phyloP scores from a whole-genome alignment of 768 basidiomycete genomes.

The Termitomyces sp. region DNA sequence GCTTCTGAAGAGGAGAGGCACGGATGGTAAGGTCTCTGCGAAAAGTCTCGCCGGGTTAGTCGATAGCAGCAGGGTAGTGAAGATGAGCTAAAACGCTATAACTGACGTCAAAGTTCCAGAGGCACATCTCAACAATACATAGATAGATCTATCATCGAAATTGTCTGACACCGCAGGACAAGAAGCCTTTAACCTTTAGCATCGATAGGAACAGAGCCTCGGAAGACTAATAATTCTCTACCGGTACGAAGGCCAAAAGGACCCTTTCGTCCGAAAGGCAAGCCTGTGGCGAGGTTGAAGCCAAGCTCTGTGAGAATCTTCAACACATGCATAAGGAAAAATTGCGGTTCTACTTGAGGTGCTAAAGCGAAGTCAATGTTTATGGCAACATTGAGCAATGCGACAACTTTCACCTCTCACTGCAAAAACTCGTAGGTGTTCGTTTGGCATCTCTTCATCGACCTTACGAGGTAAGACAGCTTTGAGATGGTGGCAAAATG shows the following conservation, averaged over 20 bases:
- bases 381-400: background rate
- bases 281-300: constrained; percentile 62
- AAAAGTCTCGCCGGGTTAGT: constrained; percentile 62
- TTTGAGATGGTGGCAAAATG: constrained; percentile 37
- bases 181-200: constrained; percentile 1
- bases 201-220: constrained; percentile 28
- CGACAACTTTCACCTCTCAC: constrained; percentile 33
- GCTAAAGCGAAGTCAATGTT: constrained; percentile 23
- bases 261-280: constrained; percentile 54
- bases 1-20: constrained; percentile 59
- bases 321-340: constrained; percentile 62
- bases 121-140: background rate
- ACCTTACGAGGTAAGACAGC: constrained; percentile 33
- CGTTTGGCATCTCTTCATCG: constrained; percentile 42
- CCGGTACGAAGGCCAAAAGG: constrained; percentile 40
- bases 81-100: constrained; percentile 28
- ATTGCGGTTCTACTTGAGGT: constrained; percentile 43
- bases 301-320: constrained; percentile 54
- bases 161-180: background rate
- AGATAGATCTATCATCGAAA: background rate
- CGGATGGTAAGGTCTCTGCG: constrained; percentile 57
- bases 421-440: constrained; percentile 53
- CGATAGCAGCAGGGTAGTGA: constrained; percentile 71
- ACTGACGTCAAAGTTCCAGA: too few relatives aligned
- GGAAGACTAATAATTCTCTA: constrained; percentile 67